Evolutionary conservation across 108 stramenopile genomes (phyloP), one percentile per base, ranked within the genome.

Genomic region (Hondaea fermentalgiana): DNA sequence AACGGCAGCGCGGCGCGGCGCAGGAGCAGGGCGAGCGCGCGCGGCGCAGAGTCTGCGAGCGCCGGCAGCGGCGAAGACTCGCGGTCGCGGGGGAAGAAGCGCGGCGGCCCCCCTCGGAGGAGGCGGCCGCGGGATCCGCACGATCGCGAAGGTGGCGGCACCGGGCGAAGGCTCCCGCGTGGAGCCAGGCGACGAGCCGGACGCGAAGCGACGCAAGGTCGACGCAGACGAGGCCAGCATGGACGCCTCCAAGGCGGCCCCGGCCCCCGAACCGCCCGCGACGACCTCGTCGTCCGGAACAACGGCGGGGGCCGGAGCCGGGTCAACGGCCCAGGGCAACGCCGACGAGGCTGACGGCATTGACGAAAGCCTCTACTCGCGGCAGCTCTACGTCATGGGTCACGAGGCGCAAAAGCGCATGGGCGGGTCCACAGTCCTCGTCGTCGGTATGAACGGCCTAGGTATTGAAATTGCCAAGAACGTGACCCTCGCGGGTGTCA

Each of bases 351-450:
- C 64, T 14, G 28, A 60, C 42, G 89, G 89, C 12, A 92, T 99
- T 72, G 98, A 99, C 91, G 98, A 99, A 90, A 96, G 96, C 88
- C 92, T 98, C 87, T 99, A 99, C 91, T 97, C 97, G 60, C 97
- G 98, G 25, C 99, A 99, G 93, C 97, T 99, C 42, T 98, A 98
- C 90, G 98, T 99, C n/a, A 97, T 98, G 97, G 99, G 99, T 58
- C 97, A 97, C 92, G 98, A 98, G 92, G 99, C 98, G 44, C 98
- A 99, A 91, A 94, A 95, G 55, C 95, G 96, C 44, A 97, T 99
- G 98, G 96, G 97, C 93, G 92, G 95, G n/a, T 94, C 95, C 57
- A 91, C 94, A 16, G 98, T 97, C 49, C 91, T 99, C 64, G 57
- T 99, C 72, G 90, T 97, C 25, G 99, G 99, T 35, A 83, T 95